Percentiles rank a stretch among this genome's conserved stretches.
Evolutionary conservation across 495 filamentous ascomycete species (phyloP).

Genomic region (Penicillium parvum): DNA sequence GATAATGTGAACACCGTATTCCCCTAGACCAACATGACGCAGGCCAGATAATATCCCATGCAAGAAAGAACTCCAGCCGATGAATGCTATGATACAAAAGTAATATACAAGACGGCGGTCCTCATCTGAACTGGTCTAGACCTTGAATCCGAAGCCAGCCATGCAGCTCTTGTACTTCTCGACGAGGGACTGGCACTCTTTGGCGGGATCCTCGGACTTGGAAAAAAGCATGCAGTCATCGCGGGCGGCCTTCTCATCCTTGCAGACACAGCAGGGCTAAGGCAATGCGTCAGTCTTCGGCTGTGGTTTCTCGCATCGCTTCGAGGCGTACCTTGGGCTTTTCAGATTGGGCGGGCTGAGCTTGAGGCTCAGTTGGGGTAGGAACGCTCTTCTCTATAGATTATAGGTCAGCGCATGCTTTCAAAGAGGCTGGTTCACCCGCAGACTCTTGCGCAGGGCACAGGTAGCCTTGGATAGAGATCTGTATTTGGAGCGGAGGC

Average conservation of each 20-base stretch:
- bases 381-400: constrained; percentile 22
- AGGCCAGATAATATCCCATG: constrained; percentile 8
- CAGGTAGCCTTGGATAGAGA: constrained; percentile 1
- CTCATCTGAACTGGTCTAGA: constrained; percentile 32
- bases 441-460: constrained; percentile 13
- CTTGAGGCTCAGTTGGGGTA: constrained; percentile 21
- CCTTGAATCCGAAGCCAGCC: constrained; percentile 87
- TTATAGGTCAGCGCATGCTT: constrained; percentile 2
- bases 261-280: constrained; percentile 96
- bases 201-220: constrained; percentile 62
- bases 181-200: constrained; percentile 77
- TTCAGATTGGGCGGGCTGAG: constrained; percentile 34
- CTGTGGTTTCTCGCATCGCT: neutral
- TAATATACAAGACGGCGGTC: constrained; percentile 14
- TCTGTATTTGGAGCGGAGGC: neutral
- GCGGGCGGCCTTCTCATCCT: constrained; percentile 82
- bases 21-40: no score
- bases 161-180: constrained; percentile 88
- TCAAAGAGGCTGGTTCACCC: neutral
- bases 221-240: constrained; percentile 99
- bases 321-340: constrained; percentile 51
- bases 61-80: constrained; percentile 19
- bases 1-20: neutral
- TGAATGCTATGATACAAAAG: constrained; percentile 25
- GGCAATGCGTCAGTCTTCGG: neutral